Percentiles rank a stretch among this genome's conserved stretches.
Evolutionary conservation across 1,284 basidiomycete species (phyloP).

Genomic region (Ceratobasidium sp.): DNA sequence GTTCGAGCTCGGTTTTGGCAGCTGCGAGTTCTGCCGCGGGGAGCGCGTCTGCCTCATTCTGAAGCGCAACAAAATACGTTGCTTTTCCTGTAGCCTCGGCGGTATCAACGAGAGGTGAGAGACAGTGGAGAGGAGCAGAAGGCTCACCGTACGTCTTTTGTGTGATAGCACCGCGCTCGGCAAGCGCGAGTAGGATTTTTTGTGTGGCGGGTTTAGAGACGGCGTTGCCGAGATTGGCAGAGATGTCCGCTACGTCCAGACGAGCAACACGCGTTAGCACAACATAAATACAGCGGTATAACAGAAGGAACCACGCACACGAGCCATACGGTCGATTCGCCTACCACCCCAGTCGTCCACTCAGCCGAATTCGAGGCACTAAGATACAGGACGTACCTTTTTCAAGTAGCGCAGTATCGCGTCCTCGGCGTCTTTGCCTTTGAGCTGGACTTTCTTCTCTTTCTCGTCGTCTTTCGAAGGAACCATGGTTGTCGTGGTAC

Average conservation of each 20-base stretch:
- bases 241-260: constrained; percentile 73
- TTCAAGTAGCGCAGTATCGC: constrained; percentile 79
- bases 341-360: constrained; percentile 27
- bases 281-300: constrained; percentile 61
- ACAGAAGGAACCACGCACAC: constrained; percentile 58
- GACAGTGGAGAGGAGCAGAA: constrained; percentile 5
- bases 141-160: constrained; percentile 81
- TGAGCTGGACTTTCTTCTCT: constrained; percentile 49
- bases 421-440: constrained; percentile 69
- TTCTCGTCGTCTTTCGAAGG: constrained; percentile 52
- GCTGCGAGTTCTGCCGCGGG: constrained; percentile 68
- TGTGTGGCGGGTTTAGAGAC: constrained; percentile 84
- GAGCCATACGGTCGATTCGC: constrained; percentile 51
- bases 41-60: constrained; percentile 69
- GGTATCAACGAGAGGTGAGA: constrained; percentile 48
- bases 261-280: background rate
- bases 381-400: constrained; percentile 60
- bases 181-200: constrained; percentile 81
- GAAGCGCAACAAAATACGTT: constrained; percentile 81
- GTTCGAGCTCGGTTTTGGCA: constrained; percentile 68
- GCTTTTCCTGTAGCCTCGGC: constrained; percentile 73
- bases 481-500: constrained; percentile 43
- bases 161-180: constrained; percentile 79
- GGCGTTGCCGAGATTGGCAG: constrained; percentile 87
- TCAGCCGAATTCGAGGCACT: constrained; percentile 28